phyloP scores from a whole-genome alignment of 352 stramenopile genomes.

The Phytophthora quininea region DNA sequence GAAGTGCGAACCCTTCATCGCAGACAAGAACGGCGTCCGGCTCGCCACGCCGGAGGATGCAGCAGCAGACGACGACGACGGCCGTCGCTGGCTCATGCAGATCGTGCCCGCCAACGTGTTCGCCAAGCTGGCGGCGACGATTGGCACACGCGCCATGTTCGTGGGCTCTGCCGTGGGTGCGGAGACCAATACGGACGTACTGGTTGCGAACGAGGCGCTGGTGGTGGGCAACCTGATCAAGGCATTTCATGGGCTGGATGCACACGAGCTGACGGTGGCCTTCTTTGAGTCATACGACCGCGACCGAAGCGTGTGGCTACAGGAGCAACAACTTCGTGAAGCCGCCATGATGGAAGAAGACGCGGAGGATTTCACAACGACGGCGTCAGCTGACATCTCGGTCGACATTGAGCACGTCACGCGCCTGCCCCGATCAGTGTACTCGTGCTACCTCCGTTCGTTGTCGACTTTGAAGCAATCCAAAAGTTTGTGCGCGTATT shows the following conservation, averaged over 20 bases:
- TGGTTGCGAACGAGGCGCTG: constrained; percentile 40
- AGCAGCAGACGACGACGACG: not conserved
- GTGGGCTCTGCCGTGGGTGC: constrained; percentile 17
- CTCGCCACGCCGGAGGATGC: constrained; percentile 10
- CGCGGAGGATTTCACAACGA: not conserved
- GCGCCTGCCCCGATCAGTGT: constrained; percentile 19
- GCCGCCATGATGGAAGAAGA: constrained; percentile 13
- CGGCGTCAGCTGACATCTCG: not conserved
- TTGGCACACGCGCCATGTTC: constrained; percentile 29
- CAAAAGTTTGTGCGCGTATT: constrained; percentile 41
- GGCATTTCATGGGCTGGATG: constrained; percentile 27
- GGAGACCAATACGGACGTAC: constrained; percentile 16
- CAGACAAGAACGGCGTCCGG: constrained; percentile 16
- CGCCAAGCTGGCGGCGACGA: constrained; percentile 25
- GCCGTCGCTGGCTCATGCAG: constrained; percentile 32
- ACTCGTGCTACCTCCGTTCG: constrained; percentile 38
- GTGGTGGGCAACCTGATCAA: constrained; percentile 32
- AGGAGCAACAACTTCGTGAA: constrained; percentile 32
- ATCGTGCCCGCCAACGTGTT: constrained; percentile 44
- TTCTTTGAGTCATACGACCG: constrained; percentile 46
- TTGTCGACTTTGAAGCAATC: constrained; percentile 29
- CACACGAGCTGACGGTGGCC: constrained; percentile 31
- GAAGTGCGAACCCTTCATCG: constrained; percentile 36
- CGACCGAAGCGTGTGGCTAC: constrained; percentile 39
- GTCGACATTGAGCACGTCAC: constrained; percentile 19